Conservation (phyloP, 345 rosid species). For the Moricandia arvensis region DNA sequence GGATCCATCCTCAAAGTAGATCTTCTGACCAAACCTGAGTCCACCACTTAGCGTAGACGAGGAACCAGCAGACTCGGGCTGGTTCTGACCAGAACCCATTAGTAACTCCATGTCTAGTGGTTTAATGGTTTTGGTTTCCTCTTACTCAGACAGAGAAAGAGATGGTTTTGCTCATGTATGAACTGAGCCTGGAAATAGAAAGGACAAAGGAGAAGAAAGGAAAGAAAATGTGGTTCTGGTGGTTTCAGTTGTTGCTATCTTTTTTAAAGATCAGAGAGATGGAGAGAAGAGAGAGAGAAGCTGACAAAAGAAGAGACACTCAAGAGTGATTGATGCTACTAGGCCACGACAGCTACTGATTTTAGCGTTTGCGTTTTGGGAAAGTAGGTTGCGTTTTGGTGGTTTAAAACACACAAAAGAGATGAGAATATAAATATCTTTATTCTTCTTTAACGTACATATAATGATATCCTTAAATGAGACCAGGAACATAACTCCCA, state of each 20-base stretch:
- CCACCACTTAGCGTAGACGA: slow-evolving; percentile 51
- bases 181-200: slow-evolving; percentile 18
- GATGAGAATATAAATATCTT: not conserved
- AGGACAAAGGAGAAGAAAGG: slow-evolving; percentile 21
- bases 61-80: slow-evolving; percentile 50
- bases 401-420: not conserved
- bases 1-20: slow-evolving; percentile 71
- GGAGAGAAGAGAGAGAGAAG: slow-evolving; percentile 26
- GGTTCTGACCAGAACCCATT: slow-evolving; percentile 51
- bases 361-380: slow-evolving; percentile 34
- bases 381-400: not conserved
- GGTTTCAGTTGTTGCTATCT: slow-evolving; percentile 33
- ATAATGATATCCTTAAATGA: slow-evolving; percentile 37
- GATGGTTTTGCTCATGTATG: slow-evolving; percentile 15
- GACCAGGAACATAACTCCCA: slow-evolving; percentile 29
- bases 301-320: slow-evolving; percentile 36
- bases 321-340: slow-evolving; percentile 36
- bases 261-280: slow-evolving; percentile 6
- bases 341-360: slow-evolving; percentile 32
- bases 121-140: slow-evolving; percentile 9
- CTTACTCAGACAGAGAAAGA: slow-evolving; percentile 21
- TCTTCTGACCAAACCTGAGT: slow-evolving; percentile 71
- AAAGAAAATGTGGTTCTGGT: slow-evolving; percentile 36
- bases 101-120: slow-evolving; percentile 42
- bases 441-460: slow-evolving; percentile 32